Conservation (phyloP, 2,329 filamentous ascomycete species). For the Diplodia corticola region DNA sequence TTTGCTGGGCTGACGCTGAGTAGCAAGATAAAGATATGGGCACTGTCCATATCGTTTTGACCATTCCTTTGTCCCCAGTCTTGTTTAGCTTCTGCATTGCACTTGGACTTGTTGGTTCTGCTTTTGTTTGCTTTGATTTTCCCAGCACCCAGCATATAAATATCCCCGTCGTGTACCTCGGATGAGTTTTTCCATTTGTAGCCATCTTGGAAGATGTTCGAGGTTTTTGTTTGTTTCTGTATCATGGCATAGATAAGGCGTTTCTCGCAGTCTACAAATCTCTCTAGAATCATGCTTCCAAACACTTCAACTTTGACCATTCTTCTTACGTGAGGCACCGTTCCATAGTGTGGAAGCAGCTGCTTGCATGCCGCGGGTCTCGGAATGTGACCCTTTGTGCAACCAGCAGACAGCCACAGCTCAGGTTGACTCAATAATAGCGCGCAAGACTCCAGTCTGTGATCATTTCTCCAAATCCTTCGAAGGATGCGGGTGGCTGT, state of each 20-base stretch:
- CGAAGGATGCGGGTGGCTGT: background rate
- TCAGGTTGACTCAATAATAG: background rate
- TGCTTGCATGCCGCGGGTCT: background rate
- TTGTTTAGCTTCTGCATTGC: background rate
- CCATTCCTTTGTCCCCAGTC: background rate
- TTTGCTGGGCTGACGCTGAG: background rate
- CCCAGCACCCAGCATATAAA: background rate
- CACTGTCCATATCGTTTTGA: background rate
- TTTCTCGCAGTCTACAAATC: background rate
- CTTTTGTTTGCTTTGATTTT: background rate
- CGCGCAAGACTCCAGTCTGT: background rate
- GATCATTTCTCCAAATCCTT: background rate
- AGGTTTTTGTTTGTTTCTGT: background rate
- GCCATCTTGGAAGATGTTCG: background rate
- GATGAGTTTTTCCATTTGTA: background rate
- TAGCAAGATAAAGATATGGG: background rate
- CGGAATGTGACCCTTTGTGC: background rate
- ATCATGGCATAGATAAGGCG: background rate
- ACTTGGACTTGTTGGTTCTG: background rate
- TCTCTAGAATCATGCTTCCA: background rate
- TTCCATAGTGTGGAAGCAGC: background rate
- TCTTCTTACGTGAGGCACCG: background rate
- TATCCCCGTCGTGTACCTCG: background rate
- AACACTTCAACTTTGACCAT: background rate
- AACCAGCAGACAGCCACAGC: background rate